Percentiles rank a stretch among this genome's conserved stretches.
phyloP scores from a whole-genome alignment of 768 basidiomycete genomes.

The Mycena venus region DNA sequence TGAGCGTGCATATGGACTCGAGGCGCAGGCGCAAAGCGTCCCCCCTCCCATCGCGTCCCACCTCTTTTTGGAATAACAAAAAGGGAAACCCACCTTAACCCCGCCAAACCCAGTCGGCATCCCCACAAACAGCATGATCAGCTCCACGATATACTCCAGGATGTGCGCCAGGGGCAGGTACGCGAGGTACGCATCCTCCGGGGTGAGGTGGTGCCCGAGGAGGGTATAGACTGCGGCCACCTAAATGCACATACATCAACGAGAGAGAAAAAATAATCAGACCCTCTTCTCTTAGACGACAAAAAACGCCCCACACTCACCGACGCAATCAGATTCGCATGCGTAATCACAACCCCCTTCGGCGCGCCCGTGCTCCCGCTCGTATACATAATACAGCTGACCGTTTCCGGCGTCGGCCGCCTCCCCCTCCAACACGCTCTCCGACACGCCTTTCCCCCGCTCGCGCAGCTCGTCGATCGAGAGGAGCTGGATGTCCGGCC shows the following conservation, averaged over 20 bases:
- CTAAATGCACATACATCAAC: neutral
- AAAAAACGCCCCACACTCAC: constrained; percentile 20
- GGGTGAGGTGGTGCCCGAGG: constrained; percentile 73
- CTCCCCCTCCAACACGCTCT: constrained; percentile 63
- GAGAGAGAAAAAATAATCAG: neutral
- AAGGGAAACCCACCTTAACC: constrained; percentile 68
- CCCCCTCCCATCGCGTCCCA: too few species aligned
- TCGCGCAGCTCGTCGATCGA: constrained; percentile 79
- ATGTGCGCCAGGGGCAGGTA: constrained; percentile 97
- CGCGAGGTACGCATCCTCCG: constrained; percentile 83
- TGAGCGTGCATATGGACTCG: too few species aligned
- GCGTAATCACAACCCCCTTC: constrained; percentile 93
- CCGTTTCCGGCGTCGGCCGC: constrained; percentile 55
- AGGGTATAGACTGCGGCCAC: constrained; percentile 84
- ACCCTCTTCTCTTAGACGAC: too few species aligned
- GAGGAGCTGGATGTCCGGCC: constrained; percentile 71
- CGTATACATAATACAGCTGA: constrained; percentile 79
- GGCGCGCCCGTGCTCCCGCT: constrained; percentile 92
- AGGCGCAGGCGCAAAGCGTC: too few species aligned
- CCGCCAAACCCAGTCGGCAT: constrained; percentile 90
- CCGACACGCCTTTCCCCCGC: constrained; percentile 70
- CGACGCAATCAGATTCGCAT: constrained; percentile 88
- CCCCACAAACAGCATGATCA: constrained; percentile 79
- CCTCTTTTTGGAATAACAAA: neutral
- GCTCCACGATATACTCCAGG: constrained; percentile 94